Evolutionary conservation across 2,329 filamentous ascomycete species (phyloP), one percentile per base, ranked within the genome.

Genomic region (Cryoendolithus antarcticus): DNA sequence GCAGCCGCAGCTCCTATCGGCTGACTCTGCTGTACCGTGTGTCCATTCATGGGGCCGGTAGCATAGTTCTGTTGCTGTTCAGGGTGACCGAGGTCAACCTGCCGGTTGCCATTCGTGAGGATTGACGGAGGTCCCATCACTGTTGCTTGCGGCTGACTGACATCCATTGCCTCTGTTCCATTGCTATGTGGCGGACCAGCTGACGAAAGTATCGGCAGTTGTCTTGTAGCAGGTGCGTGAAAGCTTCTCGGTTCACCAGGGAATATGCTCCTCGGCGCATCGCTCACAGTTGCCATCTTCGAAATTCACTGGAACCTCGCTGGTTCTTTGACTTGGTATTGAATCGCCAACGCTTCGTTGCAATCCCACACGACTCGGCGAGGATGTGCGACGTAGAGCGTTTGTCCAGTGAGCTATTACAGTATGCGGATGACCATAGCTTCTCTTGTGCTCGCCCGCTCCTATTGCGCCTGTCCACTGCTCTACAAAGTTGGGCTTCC

Each of bases 1-100:
- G 81, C 81, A 4, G 82, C 77, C 1, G 79, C 77, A 12, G 80
- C 78, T 30, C 69, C 69, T 1, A 71, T 61, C 2, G 66, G 63
- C 12, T 45, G 47, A 8, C 38, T 9, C 4, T 34, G 29, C 11
- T 34, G 19, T 13, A 21, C 42, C 40, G 32, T 39, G 6, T 35
- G 33, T 35, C 8, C 31, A 8, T 39, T 39, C 13, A 35, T 32
- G 10, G 35, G 38, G 30, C 32, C 37, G 12, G 32, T 38, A 30
- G 41, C 35, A 21, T 40, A 34, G 29, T 31, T 32, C 34, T 51
- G 47, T 29, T 45, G 46, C 37, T 48, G 44, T 19, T 54, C 51
- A 21, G 19, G 19, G 19, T 21, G 19, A 21, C 19, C 19, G 19
- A 21, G 19, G 19, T 21, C 19, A n/a, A 30, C 30, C 9, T 40